These are phyloP conservation scores for Syncephalastrum sp. DNA, from an alignment of 371 early-diverging fungal genomes.

Conservation along the genomic window DNA sequence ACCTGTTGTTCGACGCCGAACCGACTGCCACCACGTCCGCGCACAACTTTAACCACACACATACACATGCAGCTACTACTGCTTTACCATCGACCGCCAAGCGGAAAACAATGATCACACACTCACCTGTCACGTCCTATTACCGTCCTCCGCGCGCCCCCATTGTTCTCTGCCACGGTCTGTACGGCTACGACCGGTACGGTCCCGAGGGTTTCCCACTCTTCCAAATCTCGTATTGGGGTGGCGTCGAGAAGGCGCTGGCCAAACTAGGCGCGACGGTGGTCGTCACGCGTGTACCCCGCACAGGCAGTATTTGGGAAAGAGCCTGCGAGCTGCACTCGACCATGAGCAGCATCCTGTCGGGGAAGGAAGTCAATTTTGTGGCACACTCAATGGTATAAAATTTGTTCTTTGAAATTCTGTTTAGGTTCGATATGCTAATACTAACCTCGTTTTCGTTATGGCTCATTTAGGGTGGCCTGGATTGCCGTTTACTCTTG, in stretches of 20 bases:
- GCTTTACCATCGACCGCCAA: conserved; percentile 1
- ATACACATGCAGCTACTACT: background rate
- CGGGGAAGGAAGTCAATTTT: conserved; percentile 73
- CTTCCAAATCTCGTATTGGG: conserved; percentile 89
- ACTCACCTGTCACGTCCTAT: conserved; percentile 53
- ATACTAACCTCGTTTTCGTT: background rate
- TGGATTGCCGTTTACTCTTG: conserved; percentile 84
- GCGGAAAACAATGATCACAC: conserved; percentile 16
- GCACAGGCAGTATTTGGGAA: conserved; percentile 75
- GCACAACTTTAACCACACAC: background rate
- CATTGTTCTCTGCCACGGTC: conserved; percentile 87
- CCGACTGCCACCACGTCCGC: conserved; percentile 11
- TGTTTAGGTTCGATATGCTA: background rate
- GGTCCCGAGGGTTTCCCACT: conserved; percentile 76
- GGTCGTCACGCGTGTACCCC: conserved; percentile 76
- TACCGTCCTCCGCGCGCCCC: conserved; percentile 79
- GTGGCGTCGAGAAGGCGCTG: conserved; percentile 79
- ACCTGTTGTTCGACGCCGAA: conserved; percentile 10
- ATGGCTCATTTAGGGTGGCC: conserved; percentile 62
- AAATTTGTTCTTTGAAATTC: conserved; percentile 1
- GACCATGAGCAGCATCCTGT: conserved; percentile 55
- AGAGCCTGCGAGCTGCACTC: conserved; percentile 78
- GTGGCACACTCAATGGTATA: conserved; percentile 89
- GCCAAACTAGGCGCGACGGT: conserved; percentile 83
- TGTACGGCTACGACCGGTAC: conserved; percentile 87